Evolutionary conservation across 768 basidiomycete genomes (phyloP), one percentile per base, ranked within the genome.

Genomic region (Lentinula boryana): DNA sequence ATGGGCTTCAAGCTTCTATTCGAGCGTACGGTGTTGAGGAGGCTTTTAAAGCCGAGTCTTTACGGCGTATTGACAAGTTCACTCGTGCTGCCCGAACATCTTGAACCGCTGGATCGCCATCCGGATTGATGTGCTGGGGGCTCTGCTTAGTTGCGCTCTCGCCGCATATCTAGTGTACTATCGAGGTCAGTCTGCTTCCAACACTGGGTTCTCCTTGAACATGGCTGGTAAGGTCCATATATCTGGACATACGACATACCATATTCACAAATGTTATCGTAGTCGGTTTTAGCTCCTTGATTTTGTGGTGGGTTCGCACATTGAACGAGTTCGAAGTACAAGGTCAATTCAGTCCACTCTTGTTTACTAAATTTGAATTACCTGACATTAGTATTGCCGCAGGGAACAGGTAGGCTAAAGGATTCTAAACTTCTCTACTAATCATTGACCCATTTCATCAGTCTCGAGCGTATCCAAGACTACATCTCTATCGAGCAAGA

Each of bases 401-500:
- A 64, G 63, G 63, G 33, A 64, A 64, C 50, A 64, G 59, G 63
- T 61, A 23, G 10, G 48, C n/a, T 4, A 12, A 40, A 41, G 6
- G 31, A 8, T 2, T 40, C 13, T 52, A 5, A 21, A 3, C 15
- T 44, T 9, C 1, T 49, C 15, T 9, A 27, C 33, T 13, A 13
- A 32, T 50, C 13, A 27, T 27, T 23, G 6, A 27, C 23, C 8
- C 13, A 3, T 36, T 38, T 21, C 36, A 43, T 21, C 32, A 67
- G 63, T 41, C 61, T 62, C 5, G 62, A 66, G 61, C 64, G 65
- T 40, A 65, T 66, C 18, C 60, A 66, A 52, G 56, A 60, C 21
- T 81, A 78, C 63, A 64, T 80, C n/a, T 63, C 70, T 21, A 78
- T 80, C 62, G 79, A 80, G 27, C 74, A 76, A 43, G 79, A 82